These are phyloP conservation scores for Alternaria tenuissima DNA, from an alignment of 2,329 filamentous ascomycete species.

Conservation along the genomic window DNA sequence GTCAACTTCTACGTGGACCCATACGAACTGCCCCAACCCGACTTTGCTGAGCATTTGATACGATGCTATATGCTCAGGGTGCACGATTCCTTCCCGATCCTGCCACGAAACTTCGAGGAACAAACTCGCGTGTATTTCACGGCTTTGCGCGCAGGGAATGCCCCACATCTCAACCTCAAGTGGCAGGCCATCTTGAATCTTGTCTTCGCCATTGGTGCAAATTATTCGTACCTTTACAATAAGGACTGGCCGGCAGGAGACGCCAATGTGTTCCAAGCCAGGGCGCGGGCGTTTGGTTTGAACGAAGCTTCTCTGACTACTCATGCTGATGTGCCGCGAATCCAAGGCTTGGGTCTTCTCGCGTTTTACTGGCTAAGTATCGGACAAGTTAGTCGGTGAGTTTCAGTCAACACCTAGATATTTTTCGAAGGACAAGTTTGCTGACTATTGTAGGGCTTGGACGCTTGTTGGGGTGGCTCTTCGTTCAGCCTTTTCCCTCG, in stretches of 20 bases:
- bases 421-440: background rate
- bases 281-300: conserved; percentile 48
- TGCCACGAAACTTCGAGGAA: conserved; percentile 44
- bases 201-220: conserved; percentile 54
- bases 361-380: conserved; percentile 52
- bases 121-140: conserved; percentile 47
- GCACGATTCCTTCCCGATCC: conserved; percentile 51
- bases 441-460: conserved; percentile 48
- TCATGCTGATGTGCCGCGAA: conserved; percentile 50
- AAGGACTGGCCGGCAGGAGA: conserved; percentile 40
- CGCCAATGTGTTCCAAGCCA: conserved; percentile 51
- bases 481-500: conserved; percentile 49
- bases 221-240: conserved; percentile 47
- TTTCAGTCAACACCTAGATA: background rate
- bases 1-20: conserved; percentile 39
- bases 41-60: conserved; percentile 45
- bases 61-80: conserved; percentile 51
- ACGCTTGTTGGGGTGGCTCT: conserved; percentile 48
- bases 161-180: conserved; percentile 29
- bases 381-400: conserved; percentile 54
- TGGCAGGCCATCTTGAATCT: conserved; percentile 54
- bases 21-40: conserved; percentile 43
- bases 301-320: conserved; percentile 36
- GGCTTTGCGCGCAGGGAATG: conserved; percentile 27
- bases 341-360: conserved; percentile 51